Percentiles rank a stretch among this genome's conserved stretches.
phyloP scores from a whole-genome alignment of 345 rosid genomes.

The Raphanus sativus region DNA sequence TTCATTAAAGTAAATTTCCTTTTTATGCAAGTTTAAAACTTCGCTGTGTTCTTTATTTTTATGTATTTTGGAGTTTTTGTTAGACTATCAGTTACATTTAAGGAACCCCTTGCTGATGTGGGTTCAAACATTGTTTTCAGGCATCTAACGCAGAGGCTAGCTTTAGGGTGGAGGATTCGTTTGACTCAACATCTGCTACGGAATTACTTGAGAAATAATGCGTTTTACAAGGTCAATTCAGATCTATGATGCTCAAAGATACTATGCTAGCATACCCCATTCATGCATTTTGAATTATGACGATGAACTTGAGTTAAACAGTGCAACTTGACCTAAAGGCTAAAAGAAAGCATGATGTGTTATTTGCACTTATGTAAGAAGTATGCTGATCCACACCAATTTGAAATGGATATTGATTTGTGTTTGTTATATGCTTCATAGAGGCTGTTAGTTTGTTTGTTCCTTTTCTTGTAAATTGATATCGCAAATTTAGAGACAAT shows the following conservation, averaged over 20 bases:
- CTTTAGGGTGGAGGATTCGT: conserved; percentile 95
- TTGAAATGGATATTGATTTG: not conserved
- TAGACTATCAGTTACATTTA: conserved; percentile 9
- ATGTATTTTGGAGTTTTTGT: conserved; percentile 1
- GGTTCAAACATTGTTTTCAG: conserved; percentile 44
- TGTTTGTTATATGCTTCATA: conserved; percentile 17
- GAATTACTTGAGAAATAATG: conserved; percentile 86
- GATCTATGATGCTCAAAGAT: conserved; percentile 13
- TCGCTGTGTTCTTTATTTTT: not conserved
- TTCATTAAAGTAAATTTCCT: conserved; percentile 67
- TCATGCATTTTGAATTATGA: conserved; percentile 17
- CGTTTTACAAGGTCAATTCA: conserved; percentile 85
- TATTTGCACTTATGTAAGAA: not conserved
- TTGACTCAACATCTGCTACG: conserved; percentile 85
- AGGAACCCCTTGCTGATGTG: not conserved
- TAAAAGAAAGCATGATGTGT: conserved; percentile 9
- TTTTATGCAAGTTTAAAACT: conserved; percentile 13
- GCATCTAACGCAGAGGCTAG: conserved; percentile 80
- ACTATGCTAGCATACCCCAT: conserved; percentile 3
- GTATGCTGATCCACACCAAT: conserved; percentile 3
- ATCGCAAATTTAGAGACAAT: not conserved
- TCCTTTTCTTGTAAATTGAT: conserved; percentile 9
- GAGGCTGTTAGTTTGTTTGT: conserved; percentile 5
- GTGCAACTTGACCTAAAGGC: conserved; percentile 10
- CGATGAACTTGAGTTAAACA: not conserved